phyloP scores from a whole-genome alignment of 768 basidiomycete genomes.

The Lentinula boryana region DNA sequence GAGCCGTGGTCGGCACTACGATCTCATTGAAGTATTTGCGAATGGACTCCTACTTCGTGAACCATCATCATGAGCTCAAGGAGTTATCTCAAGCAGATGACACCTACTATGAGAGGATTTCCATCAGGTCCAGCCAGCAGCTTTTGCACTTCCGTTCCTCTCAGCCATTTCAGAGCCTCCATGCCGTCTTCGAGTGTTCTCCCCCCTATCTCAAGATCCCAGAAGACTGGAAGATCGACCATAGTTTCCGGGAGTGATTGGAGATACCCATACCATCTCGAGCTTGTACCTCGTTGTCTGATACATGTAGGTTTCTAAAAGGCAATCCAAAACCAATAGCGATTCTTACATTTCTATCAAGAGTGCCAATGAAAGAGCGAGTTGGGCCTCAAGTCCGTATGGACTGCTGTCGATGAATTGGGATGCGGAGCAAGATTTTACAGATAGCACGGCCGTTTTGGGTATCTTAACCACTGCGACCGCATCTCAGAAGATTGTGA shows the following conservation, averaged over 20 bases:
- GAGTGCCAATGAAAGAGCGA: conserved; percentile 57
- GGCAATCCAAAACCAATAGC: neutral
- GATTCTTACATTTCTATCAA: conserved; percentile 57
- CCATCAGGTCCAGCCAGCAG: neutral
- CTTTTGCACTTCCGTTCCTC: conserved; percentile 32
- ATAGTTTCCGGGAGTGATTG: conserved; percentile 47
- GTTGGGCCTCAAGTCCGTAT: conserved; percentile 53
- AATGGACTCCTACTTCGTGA: neutral
- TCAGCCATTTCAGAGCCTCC: conserved; percentile 31
- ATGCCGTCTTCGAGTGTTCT: conserved; percentile 18
- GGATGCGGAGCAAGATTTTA: conserved; percentile 45
- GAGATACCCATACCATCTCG: conserved; percentile 62
- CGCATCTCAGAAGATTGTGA: neutral
- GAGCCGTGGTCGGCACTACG: neutral
- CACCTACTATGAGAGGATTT: neutral
- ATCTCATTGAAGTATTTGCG: neutral
- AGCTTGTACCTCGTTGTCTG: conserved; percentile 43
- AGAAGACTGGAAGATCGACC: conserved; percentile 59
- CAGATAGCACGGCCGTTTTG: conserved; percentile 56
- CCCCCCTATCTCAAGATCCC: conserved; percentile 27
- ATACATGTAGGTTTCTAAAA: conserved; percentile 2
- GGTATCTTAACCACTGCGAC: conserved; percentile 58
- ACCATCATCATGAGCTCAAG: neutral
- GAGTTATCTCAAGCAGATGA: neutral
- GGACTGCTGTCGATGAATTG: conserved; percentile 35